These are phyloP conservation scores for Rhodotorula sp. DNA, from an alignment of 1,284 basidiomycete genomes.

Conservation along the genomic window DNA sequence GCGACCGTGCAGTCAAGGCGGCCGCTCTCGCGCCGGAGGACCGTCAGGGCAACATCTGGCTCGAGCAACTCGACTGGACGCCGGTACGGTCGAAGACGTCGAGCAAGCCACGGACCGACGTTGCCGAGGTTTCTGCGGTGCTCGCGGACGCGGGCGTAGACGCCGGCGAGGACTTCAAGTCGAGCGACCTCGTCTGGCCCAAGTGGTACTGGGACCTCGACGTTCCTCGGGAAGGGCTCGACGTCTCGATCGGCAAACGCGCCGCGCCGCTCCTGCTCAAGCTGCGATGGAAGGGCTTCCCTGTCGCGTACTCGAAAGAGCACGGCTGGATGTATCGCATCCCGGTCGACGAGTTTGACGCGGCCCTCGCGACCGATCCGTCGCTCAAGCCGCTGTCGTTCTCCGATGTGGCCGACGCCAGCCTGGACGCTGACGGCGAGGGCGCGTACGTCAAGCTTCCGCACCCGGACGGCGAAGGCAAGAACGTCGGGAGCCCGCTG, in stretches of 20 bases:
- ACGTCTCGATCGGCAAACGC: conserved; percentile 81
- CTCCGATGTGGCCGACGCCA: conserved; percentile 63
- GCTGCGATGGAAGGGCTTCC: conserved; percentile 83
- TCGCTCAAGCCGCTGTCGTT: conserved; percentile 54
- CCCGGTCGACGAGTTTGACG: conserved; percentile 50
- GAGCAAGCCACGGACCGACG: conserved; percentile 1
- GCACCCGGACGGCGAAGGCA: conserved; percentile 90
- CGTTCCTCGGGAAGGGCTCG: conserved; percentile 59
- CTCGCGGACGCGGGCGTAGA: background rate
- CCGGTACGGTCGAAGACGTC: background rate
- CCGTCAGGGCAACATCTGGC: conserved; percentile 31
- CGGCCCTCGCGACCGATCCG: conserved; percentile 24
- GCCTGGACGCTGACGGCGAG: conserved; percentile 57
- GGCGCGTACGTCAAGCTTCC: conserved; percentile 86
- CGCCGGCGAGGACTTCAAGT: background rate
- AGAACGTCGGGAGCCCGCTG: conserved; percentile 91
- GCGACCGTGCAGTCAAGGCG: conserved; percentile 31
- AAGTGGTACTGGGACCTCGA: conserved; percentile 96
- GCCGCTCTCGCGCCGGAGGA: background rate
- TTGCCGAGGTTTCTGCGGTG: background rate
- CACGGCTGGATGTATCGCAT: conserved; percentile 93
- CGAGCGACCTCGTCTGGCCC: conserved; percentile 59
- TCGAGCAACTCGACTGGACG: conserved; percentile 46
- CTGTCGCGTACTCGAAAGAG: conserved; percentile 80
- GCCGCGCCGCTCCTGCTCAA: conserved; percentile 82